Evolutionary conservation across 2,329 filamentous ascomycete species (phyloP), one percentile per base, ranked within the genome.

Genomic region (Davidsoniella australis): DNA sequence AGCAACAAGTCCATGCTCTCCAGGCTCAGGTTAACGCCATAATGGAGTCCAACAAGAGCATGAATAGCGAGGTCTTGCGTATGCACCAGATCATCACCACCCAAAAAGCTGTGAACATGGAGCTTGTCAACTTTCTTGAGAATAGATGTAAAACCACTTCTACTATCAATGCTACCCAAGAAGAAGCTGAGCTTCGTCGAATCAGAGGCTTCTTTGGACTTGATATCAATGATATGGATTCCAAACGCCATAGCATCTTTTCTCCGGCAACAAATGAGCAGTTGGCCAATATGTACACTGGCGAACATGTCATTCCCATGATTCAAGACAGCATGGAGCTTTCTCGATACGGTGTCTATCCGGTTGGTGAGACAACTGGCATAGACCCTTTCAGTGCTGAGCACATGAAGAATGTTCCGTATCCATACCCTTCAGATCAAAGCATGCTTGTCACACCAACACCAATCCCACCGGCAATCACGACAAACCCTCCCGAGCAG

Each of bases 371-470:
- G 55, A 91, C 82, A 0, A 85, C 93, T 56, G 88, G 88, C 48
- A 95, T 95, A 56, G 88, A 95, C 60, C 88, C 89, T 1, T 91
- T 94, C 72, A 88, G 89, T 60, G 82, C 85, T 57, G 88, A 95
- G 58, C 87, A 95, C 60, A 86, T 95, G 60, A 79, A 89, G 66
- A 94, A 94, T 61, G 93, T 95, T 50, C 86, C 88, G 0, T 96
- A 94, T 60, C 64, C 85, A 76, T 64, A 68, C 54, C 49, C 58
- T 41, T 56, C 52, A 60, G 62, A 57, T 60, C 60, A 42, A 14
- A 44, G 23, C 16, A 45, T 49, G 29, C 42, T 48, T 41, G 45
- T 45, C 5, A 39, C 45, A n/a, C 20, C 41, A 10, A 39, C 45
- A 29, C 20, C 48, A 17, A 24, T 41, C 36, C 33, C 41, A 39